Percentiles rank a stretch among this genome's conserved stretches.
These are phyloP conservation scores for Mortierella antarctica DNA, from an alignment of 192 early-diverging fungal genomes.

Conservation along the genomic window DNA sequence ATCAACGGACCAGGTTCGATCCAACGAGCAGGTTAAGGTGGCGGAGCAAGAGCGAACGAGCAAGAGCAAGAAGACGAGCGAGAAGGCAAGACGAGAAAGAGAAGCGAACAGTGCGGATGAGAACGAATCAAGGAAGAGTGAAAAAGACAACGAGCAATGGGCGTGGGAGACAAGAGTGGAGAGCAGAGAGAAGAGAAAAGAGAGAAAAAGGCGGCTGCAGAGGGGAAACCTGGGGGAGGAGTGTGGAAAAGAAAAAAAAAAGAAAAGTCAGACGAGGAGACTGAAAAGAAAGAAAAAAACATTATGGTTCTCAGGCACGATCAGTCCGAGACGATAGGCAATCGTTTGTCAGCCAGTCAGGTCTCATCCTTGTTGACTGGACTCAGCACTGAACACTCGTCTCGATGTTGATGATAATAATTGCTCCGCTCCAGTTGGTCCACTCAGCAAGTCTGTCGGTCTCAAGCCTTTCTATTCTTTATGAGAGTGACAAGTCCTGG, in stretches of 20 bases:
- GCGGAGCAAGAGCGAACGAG: too few relatives aligned
- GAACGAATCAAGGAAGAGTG: not conserved
- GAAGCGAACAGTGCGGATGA: not conserved
- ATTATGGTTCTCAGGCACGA: not conserved
- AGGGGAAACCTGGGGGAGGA: not conserved
- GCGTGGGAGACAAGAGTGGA: not conserved
- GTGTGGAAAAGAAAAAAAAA: not conserved
- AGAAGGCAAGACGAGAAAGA: not conserved
- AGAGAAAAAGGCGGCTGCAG: not conserved
- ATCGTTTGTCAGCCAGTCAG: too few relatives aligned
- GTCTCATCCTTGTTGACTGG: too few relatives aligned
- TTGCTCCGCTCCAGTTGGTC: too few relatives aligned
- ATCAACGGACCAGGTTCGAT: too few relatives aligned
- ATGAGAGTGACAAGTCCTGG: too few relatives aligned
- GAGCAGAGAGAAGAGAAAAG: not conserved
- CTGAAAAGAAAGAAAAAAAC: conserved; percentile 1
- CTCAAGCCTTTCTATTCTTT: too few relatives aligned
- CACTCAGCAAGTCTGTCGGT: too few relatives aligned
- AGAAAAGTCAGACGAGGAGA: not conserved
- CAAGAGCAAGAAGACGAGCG: not conserved
- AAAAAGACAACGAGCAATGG: not conserved
- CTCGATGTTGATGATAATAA: too few relatives aligned
- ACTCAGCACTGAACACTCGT: too few relatives aligned
- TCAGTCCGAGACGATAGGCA: not conserved
- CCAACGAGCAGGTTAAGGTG: too few relatives aligned